These are phyloP conservation scores for Clonostachys rosea DNA, from an alignment of 2,329 filamentous ascomycete species.

Conservation along the genomic window DNA sequence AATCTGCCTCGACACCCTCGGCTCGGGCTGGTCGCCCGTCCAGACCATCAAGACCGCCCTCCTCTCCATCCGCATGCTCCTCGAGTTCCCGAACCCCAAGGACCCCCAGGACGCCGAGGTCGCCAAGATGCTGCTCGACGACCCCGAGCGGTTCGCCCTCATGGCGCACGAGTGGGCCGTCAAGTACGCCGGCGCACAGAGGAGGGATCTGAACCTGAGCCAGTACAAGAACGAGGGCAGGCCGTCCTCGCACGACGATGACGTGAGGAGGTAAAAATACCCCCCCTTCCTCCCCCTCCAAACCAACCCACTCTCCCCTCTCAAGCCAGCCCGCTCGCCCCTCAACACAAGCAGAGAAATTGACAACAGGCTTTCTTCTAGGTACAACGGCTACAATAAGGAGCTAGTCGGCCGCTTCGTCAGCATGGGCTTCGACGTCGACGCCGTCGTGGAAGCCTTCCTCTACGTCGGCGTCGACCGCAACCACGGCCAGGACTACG, in stretches of 20 bases:
- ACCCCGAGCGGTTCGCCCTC: slow-evolving; percentile 73
- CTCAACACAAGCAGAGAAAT: neutral
- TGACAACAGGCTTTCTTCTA: slow-evolving; percentile 24
- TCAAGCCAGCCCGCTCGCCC: no score
- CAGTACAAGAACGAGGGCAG: slow-evolving; percentile 19
- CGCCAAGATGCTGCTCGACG: slow-evolving; percentile 79
- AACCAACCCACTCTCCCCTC: no score
- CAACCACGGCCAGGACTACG: slow-evolving; percentile 58
- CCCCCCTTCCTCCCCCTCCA: no score
- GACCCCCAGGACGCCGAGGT: slow-evolving; percentile 97
- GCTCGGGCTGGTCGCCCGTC: slow-evolving; percentile 88
- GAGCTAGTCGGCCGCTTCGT: slow-evolving; percentile 79
- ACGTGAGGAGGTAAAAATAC: no score
- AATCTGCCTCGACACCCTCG: slow-evolving; percentile 92
- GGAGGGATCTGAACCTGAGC: slow-evolving; percentile 25
- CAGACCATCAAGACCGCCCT: slow-evolving; percentile 94
- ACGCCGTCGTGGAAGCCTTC: slow-evolving; percentile 82
- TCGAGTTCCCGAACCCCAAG: slow-evolving; percentile 90
- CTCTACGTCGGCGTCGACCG: slow-evolving; percentile 70
- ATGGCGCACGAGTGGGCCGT: slow-evolving; percentile 91
- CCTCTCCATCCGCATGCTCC: slow-evolving; percentile 86
- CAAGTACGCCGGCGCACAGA: slow-evolving; percentile 72
- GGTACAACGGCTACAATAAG: slow-evolving; percentile 85
- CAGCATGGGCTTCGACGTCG: slow-evolving; percentile 86
- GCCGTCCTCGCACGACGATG: no score